A percentile compares a stretch with the other conserved stretches of the same genome.
These are phyloP conservation scores for Alternaria ventricosa DNA, from an alignment of 2,329 filamentous ascomycete species.

Conservation along the genomic window DNA sequence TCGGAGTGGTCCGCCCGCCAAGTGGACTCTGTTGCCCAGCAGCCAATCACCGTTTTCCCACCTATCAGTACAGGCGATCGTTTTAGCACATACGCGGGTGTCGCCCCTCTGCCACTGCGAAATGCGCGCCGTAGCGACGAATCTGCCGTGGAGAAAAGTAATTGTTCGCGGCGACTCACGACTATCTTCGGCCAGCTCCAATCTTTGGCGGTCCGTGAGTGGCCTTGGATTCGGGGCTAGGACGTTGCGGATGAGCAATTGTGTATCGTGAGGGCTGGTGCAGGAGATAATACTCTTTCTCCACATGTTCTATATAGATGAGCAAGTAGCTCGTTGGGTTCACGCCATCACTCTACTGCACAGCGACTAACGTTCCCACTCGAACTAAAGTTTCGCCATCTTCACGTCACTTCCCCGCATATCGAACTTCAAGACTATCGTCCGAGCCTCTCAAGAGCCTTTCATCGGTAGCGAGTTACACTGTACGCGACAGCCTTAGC, in stretches of 20 bases:
- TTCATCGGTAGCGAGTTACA: slow-evolving; percentile 12
- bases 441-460: slow-evolving; percentile 19
- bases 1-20: slow-evolving; percentile 41
- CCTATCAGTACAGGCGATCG: slow-evolving; percentile 36
- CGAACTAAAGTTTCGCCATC: slow-evolving; percentile 4
- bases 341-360: slow-evolving; percentile 12
- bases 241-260: slow-evolving; percentile 25
- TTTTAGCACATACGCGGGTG: slow-evolving; percentile 37
- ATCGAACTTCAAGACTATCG: slow-evolving; percentile 15
- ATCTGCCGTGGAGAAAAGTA: slow-evolving; percentile 33
- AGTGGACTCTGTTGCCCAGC: slow-evolving; percentile 18
- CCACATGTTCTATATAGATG: slow-evolving; percentile 21
- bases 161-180: slow-evolving; percentile 34
- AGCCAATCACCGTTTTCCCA: slow-evolving; percentile 32
- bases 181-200: slow-evolving; percentile 41
- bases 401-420: slow-evolving; percentile 30
- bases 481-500: slow-evolving; percentile 13
- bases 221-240: slow-evolving; percentile 26
- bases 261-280: slow-evolving; percentile 40
- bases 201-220: slow-evolving; percentile 19
- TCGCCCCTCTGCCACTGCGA: slow-evolving; percentile 23
- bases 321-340: background rate
- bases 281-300: slow-evolving; percentile 28
- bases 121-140: slow-evolving; percentile 21
- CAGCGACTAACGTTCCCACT: slow-evolving; percentile 5